These are phyloP conservation scores for Bryoglossum gracile DNA, from an alignment of 495 filamentous ascomycete genomes.

Conservation along the genomic window DNA sequence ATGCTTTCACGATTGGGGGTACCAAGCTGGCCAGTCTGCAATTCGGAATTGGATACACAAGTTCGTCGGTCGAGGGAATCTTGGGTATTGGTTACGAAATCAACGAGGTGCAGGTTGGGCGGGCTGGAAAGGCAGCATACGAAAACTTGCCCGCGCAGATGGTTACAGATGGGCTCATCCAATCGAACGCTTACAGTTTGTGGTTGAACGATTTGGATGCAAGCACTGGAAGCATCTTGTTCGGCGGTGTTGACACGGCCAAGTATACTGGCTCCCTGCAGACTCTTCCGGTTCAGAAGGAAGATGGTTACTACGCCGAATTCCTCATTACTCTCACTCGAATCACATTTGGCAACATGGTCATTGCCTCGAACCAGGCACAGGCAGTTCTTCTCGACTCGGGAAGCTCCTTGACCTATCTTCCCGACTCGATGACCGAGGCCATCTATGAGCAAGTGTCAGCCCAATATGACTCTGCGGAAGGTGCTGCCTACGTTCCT, in stretches of 20 bases:
- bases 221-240: constrained; percentile 74
- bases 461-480: constrained; percentile 51
- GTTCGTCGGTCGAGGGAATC: constrained; percentile 68
- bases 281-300: constrained; percentile 67
- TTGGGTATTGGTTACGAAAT: constrained; percentile 82
- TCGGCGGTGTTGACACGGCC: constrained; percentile 81
- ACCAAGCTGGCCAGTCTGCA: constrained; percentile 58
- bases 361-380: constrained; percentile 47
- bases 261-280: constrained; percentile 66
- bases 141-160: constrained; percentile 72
- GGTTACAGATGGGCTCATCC: constrained; percentile 60
- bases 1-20: constrained; percentile 64
- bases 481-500: constrained; percentile 60
- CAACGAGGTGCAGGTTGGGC: constrained; percentile 73
- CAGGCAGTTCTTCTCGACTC: constrained; percentile 79
- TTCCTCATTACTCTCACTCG: constrained; percentile 75
- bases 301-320: constrained; percentile 53
- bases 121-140: constrained; percentile 54
- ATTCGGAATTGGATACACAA: constrained; percentile 79
- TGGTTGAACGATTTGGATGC: constrained; percentile 82
- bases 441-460: constrained; percentile 56
- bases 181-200: constrained; percentile 76
- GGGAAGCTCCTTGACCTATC: constrained; percentile 83
- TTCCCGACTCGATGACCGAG: constrained; percentile 61
- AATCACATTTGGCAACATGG: constrained; percentile 35